Conservation (phyloP, 345 rosid genomes). For the Rubroshorea leprosula region DNA sequence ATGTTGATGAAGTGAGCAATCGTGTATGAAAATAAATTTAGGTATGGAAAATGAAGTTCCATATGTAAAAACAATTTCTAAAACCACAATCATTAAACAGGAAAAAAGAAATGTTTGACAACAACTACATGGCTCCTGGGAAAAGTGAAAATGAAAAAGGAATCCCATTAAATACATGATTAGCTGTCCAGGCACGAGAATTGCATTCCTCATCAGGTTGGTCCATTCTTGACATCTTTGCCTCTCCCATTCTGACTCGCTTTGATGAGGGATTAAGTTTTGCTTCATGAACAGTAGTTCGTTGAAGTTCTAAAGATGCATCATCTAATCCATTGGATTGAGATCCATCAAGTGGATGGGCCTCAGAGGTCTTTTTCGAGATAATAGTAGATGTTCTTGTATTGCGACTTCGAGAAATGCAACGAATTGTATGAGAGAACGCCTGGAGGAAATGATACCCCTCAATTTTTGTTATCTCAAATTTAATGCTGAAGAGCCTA, state of each 20-base stretch:
- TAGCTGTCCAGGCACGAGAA: conserved; percentile 32
- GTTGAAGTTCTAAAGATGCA: conserved; percentile 31
- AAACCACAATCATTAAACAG: background rate
- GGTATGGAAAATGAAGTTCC: background rate
- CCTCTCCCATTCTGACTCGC: conserved; percentile 52
- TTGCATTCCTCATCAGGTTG: conserved; percentile 47
- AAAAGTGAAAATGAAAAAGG: background rate
- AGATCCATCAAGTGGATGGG: conserved; percentile 28
- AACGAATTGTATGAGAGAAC: conserved; percentile 59
- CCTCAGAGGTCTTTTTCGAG: conserved; percentile 42
- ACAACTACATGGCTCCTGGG: background rate
- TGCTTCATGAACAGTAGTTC: conserved; percentile 36
- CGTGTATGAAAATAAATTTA: conserved; percentile 1
- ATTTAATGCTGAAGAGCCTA: conserved; percentile 61
- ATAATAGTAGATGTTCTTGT: conserved; percentile 31
- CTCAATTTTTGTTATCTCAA: conserved; percentile 42
- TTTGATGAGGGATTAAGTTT: conserved; percentile 51
- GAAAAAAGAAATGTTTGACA: conserved; percentile 1
- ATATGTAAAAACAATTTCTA: background rate
- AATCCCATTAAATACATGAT: conserved; percentile 30
- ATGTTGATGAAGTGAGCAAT: background rate
- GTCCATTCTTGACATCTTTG: conserved; percentile 31
- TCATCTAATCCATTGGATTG: conserved; percentile 30
- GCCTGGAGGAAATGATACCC: conserved; percentile 66
- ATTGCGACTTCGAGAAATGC: conserved; percentile 51